Evolutionary conservation across 192 early-diverging fungal species (phyloP), one percentile per base, ranked within the genome.

Genomic region (Cladochytrium replicatum): DNA sequence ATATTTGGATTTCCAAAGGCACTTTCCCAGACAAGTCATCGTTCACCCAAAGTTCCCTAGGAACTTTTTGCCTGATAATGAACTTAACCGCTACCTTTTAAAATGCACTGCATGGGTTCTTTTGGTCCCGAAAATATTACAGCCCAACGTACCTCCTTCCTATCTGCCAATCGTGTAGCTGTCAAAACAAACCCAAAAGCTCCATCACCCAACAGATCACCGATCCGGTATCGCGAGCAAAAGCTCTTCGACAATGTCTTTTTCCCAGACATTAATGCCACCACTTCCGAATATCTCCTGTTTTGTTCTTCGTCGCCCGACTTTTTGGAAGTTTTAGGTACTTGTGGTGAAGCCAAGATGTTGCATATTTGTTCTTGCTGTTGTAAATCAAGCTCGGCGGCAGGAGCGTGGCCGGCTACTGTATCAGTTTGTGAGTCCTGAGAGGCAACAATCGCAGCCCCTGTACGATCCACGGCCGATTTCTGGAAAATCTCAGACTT

Each of bases 131-230:
- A n/a, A n/a, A n/a, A n/a, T n/a, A n/a, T n/a, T n/a, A n/a, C n/a
- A n/a, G n/a, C n/a, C n/a, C n/a, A n/a, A n/a, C 56, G 4, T 17
- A 66, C 64, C 54, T 67, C 60, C 31, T 23, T 46, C 27, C 37
- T 28, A 29, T 52, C 53, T 29, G 5, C 32, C 11, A 57, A 32
- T 2, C 54, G n/a, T 11, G 32, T 61, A 5, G 68, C 71, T 6
- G 67, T 70, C 38, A 73, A 40, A 6, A 73, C 71, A 60, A 73
- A 73, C 2, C 71, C 71, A 32, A 71, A 73, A 6, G 71, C 68
- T 2, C 71, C 71, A 17, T 73, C 71, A 26, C 71, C 71, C 11
- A 73, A 39, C 45, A 72, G 15, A 34, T 72, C 61, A 1, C 57
- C 56, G 11, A 69, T 13, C 9, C 41, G 45, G 41, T 66, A 72